Percentiles rank a stretch among this genome's conserved stretches.
phyloP scores from a whole-genome alignment of 345 rosid genomes.

The Salix arbutifolia region DNA sequence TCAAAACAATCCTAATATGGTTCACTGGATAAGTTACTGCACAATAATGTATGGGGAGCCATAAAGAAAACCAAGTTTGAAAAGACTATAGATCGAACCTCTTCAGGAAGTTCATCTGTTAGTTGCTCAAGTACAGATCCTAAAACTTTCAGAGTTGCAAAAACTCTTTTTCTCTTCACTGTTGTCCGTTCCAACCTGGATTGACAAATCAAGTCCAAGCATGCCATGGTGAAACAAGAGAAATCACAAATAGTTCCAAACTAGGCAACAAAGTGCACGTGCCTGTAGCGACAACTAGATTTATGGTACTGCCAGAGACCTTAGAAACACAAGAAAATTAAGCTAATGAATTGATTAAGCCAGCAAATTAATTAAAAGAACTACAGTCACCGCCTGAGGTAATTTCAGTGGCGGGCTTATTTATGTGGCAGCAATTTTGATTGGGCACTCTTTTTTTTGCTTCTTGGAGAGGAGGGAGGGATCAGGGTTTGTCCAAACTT shows the following conservation, averaged over 20 bases:
- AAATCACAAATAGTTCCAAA: background rate
- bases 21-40: background rate
- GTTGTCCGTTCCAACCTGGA: constrained; percentile 82
- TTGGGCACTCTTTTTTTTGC: too few species aligned
- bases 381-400: too few species aligned
- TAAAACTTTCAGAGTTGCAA: constrained; percentile 76
- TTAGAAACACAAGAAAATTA: too few species aligned
- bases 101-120: constrained; percentile 77
- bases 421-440: too few species aligned
- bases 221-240: background rate
- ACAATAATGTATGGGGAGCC: background rate
- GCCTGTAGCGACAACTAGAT: background rate
- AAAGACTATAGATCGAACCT: constrained; percentile 42
- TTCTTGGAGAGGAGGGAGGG: too few species aligned
- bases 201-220: constrained; percentile 12
- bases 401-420: too few species aligned
- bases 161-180: constrained; percentile 77
- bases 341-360: too few species aligned
- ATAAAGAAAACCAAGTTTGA: constrained; percentile 1
- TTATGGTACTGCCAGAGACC: too few species aligned
- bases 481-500: too few species aligned
- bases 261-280: background rate
- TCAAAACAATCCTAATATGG: background rate
- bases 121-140: constrained; percentile 82
- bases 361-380: too few species aligned